Evolutionary conservation across 1,139 yeast genomes (phyloP).

Genomic region (Debaryomycetaceae sp.): DNA sequence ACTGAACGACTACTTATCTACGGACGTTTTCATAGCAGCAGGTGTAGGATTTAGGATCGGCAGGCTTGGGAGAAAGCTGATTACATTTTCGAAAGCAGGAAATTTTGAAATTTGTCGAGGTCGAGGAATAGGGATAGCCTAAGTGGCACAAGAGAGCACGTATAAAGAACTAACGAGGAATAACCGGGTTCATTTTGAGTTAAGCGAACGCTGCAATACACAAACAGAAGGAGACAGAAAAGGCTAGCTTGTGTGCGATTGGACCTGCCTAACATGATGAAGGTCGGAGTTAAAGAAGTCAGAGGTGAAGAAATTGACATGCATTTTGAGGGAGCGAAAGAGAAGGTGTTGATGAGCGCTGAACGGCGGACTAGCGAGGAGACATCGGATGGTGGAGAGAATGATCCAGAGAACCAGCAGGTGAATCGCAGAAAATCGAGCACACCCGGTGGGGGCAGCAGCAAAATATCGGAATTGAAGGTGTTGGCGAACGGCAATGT

Average conservation of each 20-base stretch:
- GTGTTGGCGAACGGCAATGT: slow-evolving; percentile 36
- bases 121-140: background rate
- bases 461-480: slow-evolving; percentile 6
- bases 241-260: background rate
- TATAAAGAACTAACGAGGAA: background rate
- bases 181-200: background rate
- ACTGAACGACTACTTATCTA: background rate
- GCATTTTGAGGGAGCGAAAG: background rate
- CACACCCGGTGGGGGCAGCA: background rate
- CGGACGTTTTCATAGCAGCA: background rate
- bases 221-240: background rate
- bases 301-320: background rate
- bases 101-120: background rate
- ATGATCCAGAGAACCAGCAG: background rate
- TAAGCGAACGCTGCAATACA: background rate
- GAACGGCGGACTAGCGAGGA: background rate
- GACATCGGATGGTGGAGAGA: background rate
- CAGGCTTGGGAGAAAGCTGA: background rate
- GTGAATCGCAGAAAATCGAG: background rate
- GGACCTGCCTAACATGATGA: background rate
- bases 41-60: background rate
- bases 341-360: background rate
- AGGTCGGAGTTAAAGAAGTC: background rate
- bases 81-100: background rate
- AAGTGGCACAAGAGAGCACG: background rate